These are phyloP conservation scores for Psidium guajava DNA, from an alignment of 345 rosid species.

Conservation along the genomic window DNA sequence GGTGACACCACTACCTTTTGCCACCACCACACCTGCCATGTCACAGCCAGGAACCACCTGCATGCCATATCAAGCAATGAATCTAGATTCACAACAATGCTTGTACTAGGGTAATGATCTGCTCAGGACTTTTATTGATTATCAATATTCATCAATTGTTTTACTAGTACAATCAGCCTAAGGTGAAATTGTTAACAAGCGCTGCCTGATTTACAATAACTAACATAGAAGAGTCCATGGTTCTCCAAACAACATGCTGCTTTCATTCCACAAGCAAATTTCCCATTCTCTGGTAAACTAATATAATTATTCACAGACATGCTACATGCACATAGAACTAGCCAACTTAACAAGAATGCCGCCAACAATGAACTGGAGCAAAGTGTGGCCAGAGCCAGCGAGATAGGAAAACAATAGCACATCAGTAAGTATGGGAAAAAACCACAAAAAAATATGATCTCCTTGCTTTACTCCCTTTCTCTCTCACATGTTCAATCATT, in stretches of 20 bases:
- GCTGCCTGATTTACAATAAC: background rate
- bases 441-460: background rate
- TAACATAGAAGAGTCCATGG: background rate
- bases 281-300: background rate
- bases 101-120: background rate
- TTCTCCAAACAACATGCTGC: background rate
- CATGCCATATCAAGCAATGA: background rate
- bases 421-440: background rate
- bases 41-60: conserved; percentile 44
- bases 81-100: background rate
- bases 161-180: background rate
- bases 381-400: background rate
- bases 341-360: background rate
- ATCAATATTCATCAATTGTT: background rate
- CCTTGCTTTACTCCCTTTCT: background rate
- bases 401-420: background rate
- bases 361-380: background rate
- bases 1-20: conserved; percentile 13
- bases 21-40: conserved; percentile 37
- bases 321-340: background rate
- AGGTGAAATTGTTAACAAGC: background rate
- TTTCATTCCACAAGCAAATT: background rate
- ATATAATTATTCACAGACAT: background rate
- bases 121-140: background rate
- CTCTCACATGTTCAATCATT: background rate